Evolutionary conservation across 768 basidiomycete genomes (phyloP), one percentile per base, ranked within the genome.

Genomic region (Phylloporus sp.): DNA sequence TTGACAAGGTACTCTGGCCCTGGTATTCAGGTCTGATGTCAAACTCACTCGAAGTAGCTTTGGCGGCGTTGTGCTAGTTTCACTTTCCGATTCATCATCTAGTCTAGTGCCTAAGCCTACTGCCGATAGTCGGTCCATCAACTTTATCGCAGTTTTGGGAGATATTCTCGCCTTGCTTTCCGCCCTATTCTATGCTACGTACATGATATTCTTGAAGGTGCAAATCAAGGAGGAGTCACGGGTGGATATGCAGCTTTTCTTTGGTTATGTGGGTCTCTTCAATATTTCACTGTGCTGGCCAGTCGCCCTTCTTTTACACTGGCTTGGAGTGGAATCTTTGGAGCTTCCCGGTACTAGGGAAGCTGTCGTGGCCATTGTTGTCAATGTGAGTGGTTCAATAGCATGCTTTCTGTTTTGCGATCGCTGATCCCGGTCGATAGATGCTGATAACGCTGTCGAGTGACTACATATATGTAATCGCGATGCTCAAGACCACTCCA

Each of bases 401-500:
- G 9, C n/a, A 29, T 39, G 11, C 26, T 26, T n/a, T 27, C 7
- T 18, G 27, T 4, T 10, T 23, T 23, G 11, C 23, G 4, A 24
- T 29, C 33, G 22, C 40, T 44, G 34, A 54, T 40, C 7, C 38
- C 36, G 18, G 10, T 55, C 27, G 34, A 40, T 47, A 95, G 84
- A 92, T 91, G 87, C 68, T 71, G 26, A 90, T 94, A 57, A 91
- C 90, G 1, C 67, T 88, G 26, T 80, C 79, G 9, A 89, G 86
- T 49, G 92, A 96, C 67, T 95, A 86, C 61, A 62, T 92, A 37
- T 91, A 91, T 61, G 81, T 90, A 23, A 61, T 90, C 17, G 87
- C 93, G 3, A 95, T 97, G 92, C 80, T 99, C 52, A 95, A 94
- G 71, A 99, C 95, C 7, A 93, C 93, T 2, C 94, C 94, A 1